phyloP scores from a whole-genome alignment of 495 filamentous ascomycete genomes.

The Durotheca rogersii region DNA sequence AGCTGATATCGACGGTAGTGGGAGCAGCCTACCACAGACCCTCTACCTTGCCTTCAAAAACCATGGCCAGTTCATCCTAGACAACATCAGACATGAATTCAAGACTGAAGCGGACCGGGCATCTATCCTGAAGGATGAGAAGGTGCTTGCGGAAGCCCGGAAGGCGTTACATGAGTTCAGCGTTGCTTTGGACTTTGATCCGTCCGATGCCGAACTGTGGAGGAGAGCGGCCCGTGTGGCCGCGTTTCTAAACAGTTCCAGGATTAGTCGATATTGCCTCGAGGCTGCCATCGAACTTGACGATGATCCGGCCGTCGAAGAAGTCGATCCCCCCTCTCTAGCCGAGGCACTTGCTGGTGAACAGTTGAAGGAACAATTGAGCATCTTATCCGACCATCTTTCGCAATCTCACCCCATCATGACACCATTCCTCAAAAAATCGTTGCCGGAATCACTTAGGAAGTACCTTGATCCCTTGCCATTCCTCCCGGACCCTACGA shows the following conservation, averaged over 20 bases:
- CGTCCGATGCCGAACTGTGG: slow-evolving; percentile 94
- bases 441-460: slow-evolving; percentile 61
- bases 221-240: slow-evolving; percentile 77
- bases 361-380: slow-evolving; percentile 67
- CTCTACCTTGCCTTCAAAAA: slow-evolving; percentile 95
- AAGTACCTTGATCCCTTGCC: slow-evolving; percentile 74
- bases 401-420: slow-evolving; percentile 68
- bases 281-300: slow-evolving; percentile 89
- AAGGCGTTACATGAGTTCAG: slow-evolving; percentile 63
- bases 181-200: slow-evolving; percentile 81
- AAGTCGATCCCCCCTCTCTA: slow-evolving; percentile 73
- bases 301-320: slow-evolving; percentile 67
- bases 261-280: slow-evolving; percentile 81
- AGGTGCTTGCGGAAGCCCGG: slow-evolving; percentile 43
- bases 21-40: slow-evolving; percentile 81
- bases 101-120: slow-evolving; percentile 41
- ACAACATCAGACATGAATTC: slow-evolving; percentile 57
- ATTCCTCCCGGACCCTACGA: slow-evolving; percentile 63
- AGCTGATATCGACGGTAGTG: slow-evolving; percentile 63
- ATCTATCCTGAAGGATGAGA: slow-evolving; percentile 40
- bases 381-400: slow-evolving; percentile 68
- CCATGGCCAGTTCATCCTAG: slow-evolving; percentile 83
- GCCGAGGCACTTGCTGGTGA: slow-evolving; percentile 84
- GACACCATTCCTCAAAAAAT: slow-evolving; percentile 60
- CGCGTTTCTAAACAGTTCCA: slow-evolving; percentile 69